Conservation (phyloP, 2,329 filamentous ascomycete genomes). For the Monilinia fructigena region DNA sequence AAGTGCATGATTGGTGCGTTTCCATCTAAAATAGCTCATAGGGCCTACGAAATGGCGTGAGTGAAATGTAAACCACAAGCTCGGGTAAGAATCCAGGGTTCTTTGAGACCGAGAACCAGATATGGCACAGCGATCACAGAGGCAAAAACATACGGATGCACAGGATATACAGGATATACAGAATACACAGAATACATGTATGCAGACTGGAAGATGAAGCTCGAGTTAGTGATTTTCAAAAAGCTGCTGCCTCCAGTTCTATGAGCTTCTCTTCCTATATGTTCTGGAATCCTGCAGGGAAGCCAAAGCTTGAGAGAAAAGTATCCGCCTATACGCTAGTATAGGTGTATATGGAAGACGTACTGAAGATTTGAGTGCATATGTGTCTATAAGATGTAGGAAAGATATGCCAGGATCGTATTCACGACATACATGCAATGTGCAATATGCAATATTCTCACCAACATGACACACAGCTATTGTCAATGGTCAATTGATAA, state of each 20-base stretch:
- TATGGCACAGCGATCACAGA: not conserved
- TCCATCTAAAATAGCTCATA: not conserved
- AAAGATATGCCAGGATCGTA: too few relatives aligned
- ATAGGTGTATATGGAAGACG: too few relatives aligned
- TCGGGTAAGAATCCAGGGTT: not conserved
- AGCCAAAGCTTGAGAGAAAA: not conserved
- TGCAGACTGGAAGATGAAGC: too few relatives aligned
- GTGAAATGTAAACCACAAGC: not conserved
- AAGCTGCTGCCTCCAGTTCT: not conserved
- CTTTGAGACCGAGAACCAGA: not conserved
- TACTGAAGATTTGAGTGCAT: too few relatives aligned
- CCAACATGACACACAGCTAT: too few relatives aligned
- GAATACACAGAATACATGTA: not conserved
- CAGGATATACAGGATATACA: not conserved
- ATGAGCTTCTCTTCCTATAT: not conserved
- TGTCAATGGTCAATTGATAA: not conserved
- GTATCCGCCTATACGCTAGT: too few relatives aligned
- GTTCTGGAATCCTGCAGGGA: not conserved
- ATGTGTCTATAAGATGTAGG: not conserved
- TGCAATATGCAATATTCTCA: not conserved
- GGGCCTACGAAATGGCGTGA: not conserved
- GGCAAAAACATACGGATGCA: not conserved
- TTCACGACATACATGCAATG: not conserved
- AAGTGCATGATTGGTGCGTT: not conserved
- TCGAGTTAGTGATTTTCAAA: not conserved